A percentile compares a stretch with the other conserved stretches of the same genome.
These are phyloP conservation scores for Mesembryanthemum crystallinum DNA, from an alignment of 148 eudicot species.

Conservation along the genomic window DNA sequence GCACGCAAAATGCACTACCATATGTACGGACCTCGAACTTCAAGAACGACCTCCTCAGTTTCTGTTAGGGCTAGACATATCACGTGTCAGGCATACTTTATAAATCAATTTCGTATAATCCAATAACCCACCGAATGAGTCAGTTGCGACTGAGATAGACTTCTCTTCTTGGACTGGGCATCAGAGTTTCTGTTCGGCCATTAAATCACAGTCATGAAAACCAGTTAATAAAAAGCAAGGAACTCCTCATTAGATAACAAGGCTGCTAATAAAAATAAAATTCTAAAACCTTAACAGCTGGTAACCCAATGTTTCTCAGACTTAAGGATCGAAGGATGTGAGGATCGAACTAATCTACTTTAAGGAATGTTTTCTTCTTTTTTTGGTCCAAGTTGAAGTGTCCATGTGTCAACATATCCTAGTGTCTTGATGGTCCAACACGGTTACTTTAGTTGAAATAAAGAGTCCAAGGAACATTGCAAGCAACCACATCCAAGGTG, in stretches of 20 bases:
- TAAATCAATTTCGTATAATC: constrained; percentile 3
- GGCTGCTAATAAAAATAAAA: too few species aligned
- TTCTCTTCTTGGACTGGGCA: constrained; percentile 39
- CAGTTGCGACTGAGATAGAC: constrained; percentile 31
- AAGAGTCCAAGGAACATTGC: too few species aligned
- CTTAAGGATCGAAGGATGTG: too few species aligned
- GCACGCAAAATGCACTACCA: constrained; percentile 18
- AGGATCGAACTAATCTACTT: background rate
- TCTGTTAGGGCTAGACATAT: constrained; percentile 8
- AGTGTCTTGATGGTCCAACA: too few species aligned
- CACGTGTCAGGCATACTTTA: constrained; percentile 14
- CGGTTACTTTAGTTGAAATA: too few species aligned
- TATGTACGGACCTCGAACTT: constrained; percentile 29
- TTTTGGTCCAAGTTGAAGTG: too few species aligned
- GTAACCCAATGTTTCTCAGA: too few species aligned
- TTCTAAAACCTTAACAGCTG: background rate
- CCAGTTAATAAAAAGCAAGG: constrained; percentile 1
- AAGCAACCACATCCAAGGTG: background rate
- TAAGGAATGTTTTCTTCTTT: background rate
- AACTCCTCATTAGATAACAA: background rate
- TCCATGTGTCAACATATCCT: too few species aligned
- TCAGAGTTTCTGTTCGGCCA: constrained; percentile 32
- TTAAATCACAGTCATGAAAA: constrained; percentile 8
- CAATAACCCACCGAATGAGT: constrained; percentile 7
- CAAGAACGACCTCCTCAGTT: background rate